phyloP scores from a whole-genome alignment of 1,139 yeast genomes.

The Saccharomyces hybrid region DNA sequence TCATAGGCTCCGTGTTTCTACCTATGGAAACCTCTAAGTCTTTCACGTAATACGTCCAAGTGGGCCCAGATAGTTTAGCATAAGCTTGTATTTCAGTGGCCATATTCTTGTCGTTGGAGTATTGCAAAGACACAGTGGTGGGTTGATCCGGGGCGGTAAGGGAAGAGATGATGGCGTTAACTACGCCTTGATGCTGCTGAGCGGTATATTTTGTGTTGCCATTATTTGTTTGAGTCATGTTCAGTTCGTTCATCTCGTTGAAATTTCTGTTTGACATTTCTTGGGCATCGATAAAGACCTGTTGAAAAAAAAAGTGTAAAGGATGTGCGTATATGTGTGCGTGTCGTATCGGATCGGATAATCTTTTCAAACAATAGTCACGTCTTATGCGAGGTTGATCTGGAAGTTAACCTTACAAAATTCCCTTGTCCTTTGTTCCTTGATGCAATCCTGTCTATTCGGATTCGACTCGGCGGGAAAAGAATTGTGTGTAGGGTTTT shows the following conservation, averaged over 20 bases:
- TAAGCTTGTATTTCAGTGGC: constrained; percentile 91
- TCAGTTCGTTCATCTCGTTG: not conserved
- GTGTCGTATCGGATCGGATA: too few species aligned
- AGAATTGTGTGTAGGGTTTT: not conserved
- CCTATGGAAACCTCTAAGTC: constrained; percentile 71
- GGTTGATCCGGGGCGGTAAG: constrained; percentile 40
- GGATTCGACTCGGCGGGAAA: not conserved
- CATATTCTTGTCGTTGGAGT: constrained; percentile 61
- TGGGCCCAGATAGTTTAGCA: constrained; percentile 85
- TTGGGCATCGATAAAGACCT: constrained; percentile 2
- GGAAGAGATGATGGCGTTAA: constrained; percentile 39
- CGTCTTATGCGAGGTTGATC: not conserved
- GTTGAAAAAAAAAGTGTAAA: not conserved
- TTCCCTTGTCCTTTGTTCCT: not conserved
- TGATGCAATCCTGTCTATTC: not conserved
- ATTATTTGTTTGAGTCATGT: not conserved
- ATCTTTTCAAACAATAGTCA: not conserved
- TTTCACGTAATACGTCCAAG: constrained; percentile 92
- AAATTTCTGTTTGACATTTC: constrained; percentile 2
- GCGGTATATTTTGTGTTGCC: constrained; percentile 6
- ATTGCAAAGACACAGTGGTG: constrained; percentile 41
- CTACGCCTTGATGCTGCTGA: constrained; percentile 32
- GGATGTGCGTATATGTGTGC: not conserved
- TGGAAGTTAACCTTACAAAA: not conserved
- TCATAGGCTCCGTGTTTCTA: constrained; percentile 62